phyloP scores from a whole-genome alignment of 495 filamentous ascomycete genomes.

The Rusavskia elegans region DNA sequence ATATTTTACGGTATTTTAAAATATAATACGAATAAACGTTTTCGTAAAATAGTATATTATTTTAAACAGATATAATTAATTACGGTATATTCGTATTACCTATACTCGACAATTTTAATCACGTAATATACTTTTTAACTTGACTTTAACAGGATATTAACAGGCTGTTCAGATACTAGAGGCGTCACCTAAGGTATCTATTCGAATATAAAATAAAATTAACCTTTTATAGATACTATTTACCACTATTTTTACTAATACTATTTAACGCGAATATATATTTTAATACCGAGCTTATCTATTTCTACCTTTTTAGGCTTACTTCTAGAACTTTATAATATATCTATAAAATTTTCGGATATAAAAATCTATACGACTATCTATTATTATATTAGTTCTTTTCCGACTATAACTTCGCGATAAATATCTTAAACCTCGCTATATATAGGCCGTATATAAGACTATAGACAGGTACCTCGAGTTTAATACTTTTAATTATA shows the following conservation, averaged over 20 bases:
- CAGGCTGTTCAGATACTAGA: too few species aligned
- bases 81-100: too few species aligned
- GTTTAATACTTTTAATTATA: constrained; percentile 3
- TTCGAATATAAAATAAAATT: constrained; percentile 4
- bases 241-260: constrained; percentile 3
- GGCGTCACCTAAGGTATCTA: too few species aligned
- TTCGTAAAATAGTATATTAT: too few species aligned
- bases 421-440: constrained; percentile 2
- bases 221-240: not conserved
- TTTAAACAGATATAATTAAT: too few species aligned
- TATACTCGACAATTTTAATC: too few species aligned
- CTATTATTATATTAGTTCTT: constrained; percentile 1
- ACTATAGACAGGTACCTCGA: constrained; percentile 1
- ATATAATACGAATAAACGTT: too few species aligned
- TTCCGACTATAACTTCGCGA: not conserved
- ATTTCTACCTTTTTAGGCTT: constrained; percentile 4
- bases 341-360: not conserved
- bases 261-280: not conserved
- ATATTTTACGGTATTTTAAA: too few species aligned
- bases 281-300: not conserved
- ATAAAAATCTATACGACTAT: not conserved
- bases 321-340: constrained; percentile 1
- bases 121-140: too few species aligned
- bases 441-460: constrained; percentile 3
- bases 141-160: too few species aligned